A percentile compares a stretch with the other conserved stretches of the same genome.
Conservation (phyloP, 129 eudicot genomes). For the Flaveria bidentis region DNA sequence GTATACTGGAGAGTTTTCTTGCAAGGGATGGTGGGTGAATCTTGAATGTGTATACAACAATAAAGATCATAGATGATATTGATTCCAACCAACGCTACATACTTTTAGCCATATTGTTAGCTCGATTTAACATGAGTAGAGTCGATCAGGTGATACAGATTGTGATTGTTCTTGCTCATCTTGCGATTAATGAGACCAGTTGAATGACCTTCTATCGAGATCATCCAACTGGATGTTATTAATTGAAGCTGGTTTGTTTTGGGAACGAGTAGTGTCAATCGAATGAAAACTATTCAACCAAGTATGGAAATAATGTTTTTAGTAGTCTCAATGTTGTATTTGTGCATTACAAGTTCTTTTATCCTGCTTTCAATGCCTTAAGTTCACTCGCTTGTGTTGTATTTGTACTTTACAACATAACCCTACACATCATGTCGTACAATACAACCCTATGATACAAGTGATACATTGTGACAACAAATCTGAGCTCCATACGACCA, state of each 20-base stretch:
- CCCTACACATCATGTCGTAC: neutral
- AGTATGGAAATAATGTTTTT: neutral
- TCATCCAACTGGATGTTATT: too few relatives aligned
- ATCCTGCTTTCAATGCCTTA: neutral
- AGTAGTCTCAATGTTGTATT: neutral
- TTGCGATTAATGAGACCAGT: too few relatives aligned
- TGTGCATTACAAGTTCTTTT: neutral
- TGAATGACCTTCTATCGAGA: too few relatives aligned
- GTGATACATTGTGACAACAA: neutral
- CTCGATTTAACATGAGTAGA: too few relatives aligned
- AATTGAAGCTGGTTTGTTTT: too few relatives aligned
- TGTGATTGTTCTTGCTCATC: too few relatives aligned
- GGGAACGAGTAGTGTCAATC: too few relatives aligned
- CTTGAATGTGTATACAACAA: neutral
- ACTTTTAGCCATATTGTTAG: neutral
- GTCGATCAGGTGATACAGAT: too few relatives aligned
- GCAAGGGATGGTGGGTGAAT: neutral
- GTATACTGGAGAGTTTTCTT: constrained; percentile 24
- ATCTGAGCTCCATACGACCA: neutral
- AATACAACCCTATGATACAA: neutral
- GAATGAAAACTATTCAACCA: constrained; percentile 10
- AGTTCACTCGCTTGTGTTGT: neutral
- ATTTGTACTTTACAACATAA: neutral
- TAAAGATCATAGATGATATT: neutral
- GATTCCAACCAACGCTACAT: neutral